Percentiles rank a stretch among this genome's conserved stretches.
Conservation (phyloP, 2,329 filamentous ascomycete species). For the Cladosporium sp. region DNA sequence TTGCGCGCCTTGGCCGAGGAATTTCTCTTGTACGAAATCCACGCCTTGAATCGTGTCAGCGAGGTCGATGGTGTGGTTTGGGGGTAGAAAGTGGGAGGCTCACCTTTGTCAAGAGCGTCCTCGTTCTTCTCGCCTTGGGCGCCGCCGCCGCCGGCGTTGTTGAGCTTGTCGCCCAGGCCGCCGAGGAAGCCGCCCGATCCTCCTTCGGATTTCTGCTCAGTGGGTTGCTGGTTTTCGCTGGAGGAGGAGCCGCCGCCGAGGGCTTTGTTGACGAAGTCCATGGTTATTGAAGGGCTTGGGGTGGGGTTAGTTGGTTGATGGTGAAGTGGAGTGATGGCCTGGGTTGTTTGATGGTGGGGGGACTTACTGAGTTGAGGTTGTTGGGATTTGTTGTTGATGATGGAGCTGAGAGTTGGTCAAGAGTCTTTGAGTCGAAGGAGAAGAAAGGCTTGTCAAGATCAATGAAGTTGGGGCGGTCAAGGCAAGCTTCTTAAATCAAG, state of each 20-base stretch:
- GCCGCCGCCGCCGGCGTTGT: conserved; percentile 68
- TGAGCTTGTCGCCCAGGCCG: conserved; percentile 66
- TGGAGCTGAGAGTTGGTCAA: too few species aligned
- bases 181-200: conserved; percentile 47
- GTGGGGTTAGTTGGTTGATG: neutral
- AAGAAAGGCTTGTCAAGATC: conserved; percentile 4
- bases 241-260: conserved; percentile 36
- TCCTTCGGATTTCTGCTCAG: conserved; percentile 21
- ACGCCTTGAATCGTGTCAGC: conserved; percentile 50
- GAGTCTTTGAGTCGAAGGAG: neutral
- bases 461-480: too few species aligned
- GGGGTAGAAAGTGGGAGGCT: conserved; percentile 9
- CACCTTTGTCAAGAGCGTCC: conserved; percentile 78
- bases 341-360: neutral
- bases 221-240: conserved; percentile 23
- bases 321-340: neutral
- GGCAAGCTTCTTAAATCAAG: too few species aligned
- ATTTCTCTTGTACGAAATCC: conserved; percentile 73
- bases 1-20: conserved; percentile 67
- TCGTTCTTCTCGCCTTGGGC: conserved; percentile 75
- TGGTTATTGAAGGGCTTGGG: conserved; percentile 24
- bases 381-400: too few species aligned
- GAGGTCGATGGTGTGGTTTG: neutral
- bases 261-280: conserved; percentile 48
- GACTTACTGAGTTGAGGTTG: neutral